phyloP scores from a whole-genome alignment of 169 alveolate genomes.

The Perkinsus chesapeaki region DNA sequence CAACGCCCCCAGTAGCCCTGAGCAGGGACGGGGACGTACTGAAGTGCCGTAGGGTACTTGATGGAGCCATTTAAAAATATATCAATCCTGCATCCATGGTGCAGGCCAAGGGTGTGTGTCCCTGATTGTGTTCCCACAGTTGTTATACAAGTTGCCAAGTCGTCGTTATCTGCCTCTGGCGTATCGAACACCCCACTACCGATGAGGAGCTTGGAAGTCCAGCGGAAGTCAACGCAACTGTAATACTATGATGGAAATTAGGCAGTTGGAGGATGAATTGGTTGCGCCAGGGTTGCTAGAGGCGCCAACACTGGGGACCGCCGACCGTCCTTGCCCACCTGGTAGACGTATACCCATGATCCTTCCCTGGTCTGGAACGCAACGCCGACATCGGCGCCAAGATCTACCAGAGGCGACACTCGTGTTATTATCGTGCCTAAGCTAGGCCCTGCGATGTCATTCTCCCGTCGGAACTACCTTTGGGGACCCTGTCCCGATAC shows the following conservation, averaged over 20 bases:
- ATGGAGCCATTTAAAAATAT: too few species aligned
- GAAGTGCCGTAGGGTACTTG: background rate
- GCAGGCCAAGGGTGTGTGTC: too few species aligned
- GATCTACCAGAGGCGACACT: background rate
- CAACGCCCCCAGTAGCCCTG: background rate
- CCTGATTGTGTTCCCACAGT: too few species aligned
- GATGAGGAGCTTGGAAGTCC: too few species aligned
- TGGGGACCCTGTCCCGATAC: background rate
- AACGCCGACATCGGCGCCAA: background rate
- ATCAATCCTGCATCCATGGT: too few species aligned
- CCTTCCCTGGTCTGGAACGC: background rate
- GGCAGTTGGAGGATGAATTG: too few species aligned
- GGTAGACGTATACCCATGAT: background rate
- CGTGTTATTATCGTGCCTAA: background rate
- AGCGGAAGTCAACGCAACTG: too few species aligned
- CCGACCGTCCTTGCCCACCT: background rate
- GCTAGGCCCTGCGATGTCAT: background rate
- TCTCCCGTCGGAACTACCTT: background rate
- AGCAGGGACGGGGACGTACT: background rate
- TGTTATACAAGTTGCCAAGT: too few species aligned
- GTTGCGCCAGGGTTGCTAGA: background rate
- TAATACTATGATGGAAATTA: too few species aligned
- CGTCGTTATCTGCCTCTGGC: too few species aligned
- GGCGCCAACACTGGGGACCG: background rate
- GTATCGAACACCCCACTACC: too few species aligned